These are phyloP conservation scores for Aspergillus steynii DNA, from an alignment of 495 filamentous ascomycete species.

Conservation along the genomic window DNA sequence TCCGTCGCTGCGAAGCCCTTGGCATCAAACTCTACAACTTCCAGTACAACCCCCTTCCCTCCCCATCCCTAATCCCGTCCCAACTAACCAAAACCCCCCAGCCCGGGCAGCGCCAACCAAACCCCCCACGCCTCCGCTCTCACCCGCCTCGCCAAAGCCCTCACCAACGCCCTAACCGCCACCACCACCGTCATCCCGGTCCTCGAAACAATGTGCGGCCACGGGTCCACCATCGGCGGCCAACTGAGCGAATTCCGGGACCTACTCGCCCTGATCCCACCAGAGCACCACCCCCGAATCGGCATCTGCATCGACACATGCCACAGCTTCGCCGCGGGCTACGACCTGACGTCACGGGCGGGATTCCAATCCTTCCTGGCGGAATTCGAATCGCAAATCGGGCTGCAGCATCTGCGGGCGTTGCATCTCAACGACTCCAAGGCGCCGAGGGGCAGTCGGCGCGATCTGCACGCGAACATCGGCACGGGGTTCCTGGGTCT, in stretches of 20 bases:
- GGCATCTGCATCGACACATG: slow-evolving; percentile 97
- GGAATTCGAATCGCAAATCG: slow-evolving; percentile 78
- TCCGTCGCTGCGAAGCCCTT: slow-evolving; percentile 83
- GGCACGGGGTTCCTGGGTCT: slow-evolving; percentile 90
- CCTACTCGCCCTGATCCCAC: slow-evolving; percentile 69
- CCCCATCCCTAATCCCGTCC: background rate
- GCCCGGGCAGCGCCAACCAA: slow-evolving; percentile 75
- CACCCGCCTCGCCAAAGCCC: slow-evolving; percentile 69
- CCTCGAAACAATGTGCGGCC: slow-evolving; percentile 93
- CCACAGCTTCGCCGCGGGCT: slow-evolving; percentile 90
- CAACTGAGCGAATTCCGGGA: slow-evolving; percentile 82
- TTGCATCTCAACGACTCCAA: slow-evolving; percentile 95
- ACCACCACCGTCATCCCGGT: slow-evolving; percentile 77
- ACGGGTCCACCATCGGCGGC: slow-evolving; percentile 81
- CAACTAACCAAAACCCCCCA: slow-evolving; percentile 25
- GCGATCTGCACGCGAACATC: slow-evolving; percentile 92
- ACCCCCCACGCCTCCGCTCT: slow-evolving; percentile 67
- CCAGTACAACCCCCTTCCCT: slow-evolving; percentile 52
- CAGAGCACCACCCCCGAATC: slow-evolving; percentile 77
- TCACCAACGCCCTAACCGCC: slow-evolving; percentile 76
- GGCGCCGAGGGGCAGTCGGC: slow-evolving; percentile 71
- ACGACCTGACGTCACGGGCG: slow-evolving; percentile 77
- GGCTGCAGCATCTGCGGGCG: slow-evolving; percentile 75
- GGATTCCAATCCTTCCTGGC: slow-evolving; percentile 71
- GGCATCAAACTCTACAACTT: slow-evolving; percentile 95